Conservation (phyloP, 2,329 filamentous ascomycete genomes). For the Exophiala mesophila region DNA sequence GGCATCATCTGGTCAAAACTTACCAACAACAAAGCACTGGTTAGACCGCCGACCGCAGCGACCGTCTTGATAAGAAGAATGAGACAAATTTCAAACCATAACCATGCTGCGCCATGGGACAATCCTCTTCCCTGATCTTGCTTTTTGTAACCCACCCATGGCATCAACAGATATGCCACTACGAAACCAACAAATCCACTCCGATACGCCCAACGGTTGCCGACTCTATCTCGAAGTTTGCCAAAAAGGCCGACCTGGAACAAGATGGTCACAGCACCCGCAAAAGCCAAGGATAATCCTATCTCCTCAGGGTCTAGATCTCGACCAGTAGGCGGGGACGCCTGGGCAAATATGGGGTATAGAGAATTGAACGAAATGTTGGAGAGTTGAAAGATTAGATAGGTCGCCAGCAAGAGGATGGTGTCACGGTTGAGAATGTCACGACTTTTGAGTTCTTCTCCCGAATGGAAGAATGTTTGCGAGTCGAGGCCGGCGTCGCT, state of each 20-base stretch:
- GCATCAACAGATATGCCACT: slow-evolving; percentile 78
- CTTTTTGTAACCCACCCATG: slow-evolving; percentile 75
- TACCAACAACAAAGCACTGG: slow-evolving; percentile 81
- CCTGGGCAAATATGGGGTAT: slow-evolving; percentile 87
- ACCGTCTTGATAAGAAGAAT: slow-evolving; percentile 86
- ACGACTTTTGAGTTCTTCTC: slow-evolving; percentile 48
- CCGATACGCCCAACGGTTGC: slow-evolving; percentile 81
- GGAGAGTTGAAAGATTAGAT: slow-evolving; percentile 86
- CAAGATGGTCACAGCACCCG: slow-evolving; percentile 76
- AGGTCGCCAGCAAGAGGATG: slow-evolving; percentile 73
- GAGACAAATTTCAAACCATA: slow-evolving; percentile 75
- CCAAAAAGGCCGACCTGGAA: slow-evolving; percentile 88
- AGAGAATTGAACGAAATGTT: slow-evolving; percentile 95
- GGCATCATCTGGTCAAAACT: slow-evolving; percentile 31
- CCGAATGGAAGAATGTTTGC: slow-evolving; percentile 33
- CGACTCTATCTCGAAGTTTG: slow-evolving; percentile 68
- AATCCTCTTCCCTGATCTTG: slow-evolving; percentile 49
- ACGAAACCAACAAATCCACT: slow-evolving; percentile 73
- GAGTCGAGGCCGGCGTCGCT: slow-evolving; percentile 40
- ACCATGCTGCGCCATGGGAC: slow-evolving; percentile 60
- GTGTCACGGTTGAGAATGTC: slow-evolving; percentile 75
- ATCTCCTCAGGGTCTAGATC: slow-evolving; percentile 72
- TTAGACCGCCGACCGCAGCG: slow-evolving; percentile 81
- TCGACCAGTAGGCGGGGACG: slow-evolving; percentile 69
- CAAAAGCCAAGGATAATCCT: slow-evolving; percentile 77